Percentiles rank a stretch among this genome's conserved stretches.
Evolutionary conservation across 805 yeast genomes (phyloP).

Genomic region (Metschnikowia lunata): DNA sequence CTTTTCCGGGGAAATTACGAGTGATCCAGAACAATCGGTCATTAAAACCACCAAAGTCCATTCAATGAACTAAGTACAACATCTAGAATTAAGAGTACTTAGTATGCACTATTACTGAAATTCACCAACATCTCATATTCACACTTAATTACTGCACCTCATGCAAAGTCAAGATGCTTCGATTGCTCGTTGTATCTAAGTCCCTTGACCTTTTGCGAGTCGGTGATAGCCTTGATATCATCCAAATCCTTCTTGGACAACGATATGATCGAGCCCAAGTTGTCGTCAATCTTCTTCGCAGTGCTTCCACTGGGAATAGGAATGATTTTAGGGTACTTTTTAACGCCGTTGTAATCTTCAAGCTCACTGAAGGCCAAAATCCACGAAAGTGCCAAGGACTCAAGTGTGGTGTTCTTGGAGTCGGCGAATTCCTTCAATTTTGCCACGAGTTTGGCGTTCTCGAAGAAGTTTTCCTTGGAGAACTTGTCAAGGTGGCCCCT

Average conservation of each 20-base stretch:
- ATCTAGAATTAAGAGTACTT: too few relatives aligned
- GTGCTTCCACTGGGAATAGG: constrained; percentile 83
- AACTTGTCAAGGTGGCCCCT: constrained; percentile 53
- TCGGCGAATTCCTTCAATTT: constrained; percentile 49
- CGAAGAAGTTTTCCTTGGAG: constrained; percentile 48
- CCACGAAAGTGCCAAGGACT: constrained; percentile 42
- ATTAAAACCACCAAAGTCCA: too few relatives aligned
- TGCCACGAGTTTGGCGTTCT: constrained; percentile 49
- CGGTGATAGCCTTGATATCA: constrained; percentile 46
- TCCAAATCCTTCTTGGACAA: constrained; percentile 56
- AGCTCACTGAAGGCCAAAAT: constrained; percentile 64
- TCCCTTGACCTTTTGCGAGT: constrained; percentile 48
- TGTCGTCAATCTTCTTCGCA: constrained; percentile 54
- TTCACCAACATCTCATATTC: too few relatives aligned
- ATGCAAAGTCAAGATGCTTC: constrained; percentile 12
- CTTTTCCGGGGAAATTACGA: too few relatives aligned
- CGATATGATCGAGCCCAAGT: constrained; percentile 41
- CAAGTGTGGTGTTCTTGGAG: constrained; percentile 52
- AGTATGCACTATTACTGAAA: too few relatives aligned
- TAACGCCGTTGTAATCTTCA: constrained; percentile 39
- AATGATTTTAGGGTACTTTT: constrained; percentile 49
- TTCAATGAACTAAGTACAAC: too few relatives aligned
- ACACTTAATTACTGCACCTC: too few relatives aligned
- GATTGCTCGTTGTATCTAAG: constrained; percentile 43
- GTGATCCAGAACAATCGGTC: too few relatives aligned